phyloP scores from a whole-genome alignment of 2,329 filamentous ascomycete genomes.

The Emericellopsis cladophorae region DNA sequence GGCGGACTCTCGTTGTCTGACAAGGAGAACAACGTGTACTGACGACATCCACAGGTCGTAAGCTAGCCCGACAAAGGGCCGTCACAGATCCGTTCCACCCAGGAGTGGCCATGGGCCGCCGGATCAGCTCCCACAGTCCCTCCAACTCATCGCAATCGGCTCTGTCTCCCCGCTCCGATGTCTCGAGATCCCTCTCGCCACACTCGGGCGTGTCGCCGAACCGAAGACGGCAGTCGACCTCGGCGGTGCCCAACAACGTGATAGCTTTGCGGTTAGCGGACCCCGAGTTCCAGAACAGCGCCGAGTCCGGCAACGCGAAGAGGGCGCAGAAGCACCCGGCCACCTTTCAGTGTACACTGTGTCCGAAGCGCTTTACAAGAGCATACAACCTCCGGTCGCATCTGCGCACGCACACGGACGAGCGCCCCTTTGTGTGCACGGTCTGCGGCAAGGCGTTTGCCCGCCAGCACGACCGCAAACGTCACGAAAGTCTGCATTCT shows the following conservation, averaged over 20 bases:
- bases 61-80: conserved; percentile 35
- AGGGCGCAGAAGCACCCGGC: conserved; percentile 96
- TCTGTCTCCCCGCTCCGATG: conserved; percentile 28
- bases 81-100: conserved; percentile 49
- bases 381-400: conserved; percentile 96
- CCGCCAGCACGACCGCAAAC: conserved; percentile 91
- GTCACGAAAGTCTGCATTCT: conserved; percentile 89
- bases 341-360: conserved; percentile 88
- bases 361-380: conserved; percentile 89
- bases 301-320: conserved; percentile 51
- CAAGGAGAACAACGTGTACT: conserved; percentile 6
- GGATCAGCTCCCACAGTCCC: conserved; percentile 25
- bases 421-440: conserved; percentile 92
- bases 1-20: too few relatives aligned
- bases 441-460: conserved; percentile 97
- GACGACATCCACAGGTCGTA: conserved; percentile 24
- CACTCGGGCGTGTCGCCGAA: conserved; percentile 25
- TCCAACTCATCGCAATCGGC: conserved; percentile 39
- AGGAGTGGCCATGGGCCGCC: conserved; percentile 24
- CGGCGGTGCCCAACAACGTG: conserved; percentile 47
- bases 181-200: conserved; percentile 45
- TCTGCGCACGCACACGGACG: conserved; percentile 90
- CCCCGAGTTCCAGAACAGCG: conserved; percentile 64
- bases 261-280: conserved; percentile 87
- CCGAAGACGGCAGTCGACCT: conserved; percentile 46